Percentiles rank a stretch among this genome's conserved stretches.
Conservation (phyloP, 169 alveolate genomes). For the Cryptosporidium canis region DNA sequence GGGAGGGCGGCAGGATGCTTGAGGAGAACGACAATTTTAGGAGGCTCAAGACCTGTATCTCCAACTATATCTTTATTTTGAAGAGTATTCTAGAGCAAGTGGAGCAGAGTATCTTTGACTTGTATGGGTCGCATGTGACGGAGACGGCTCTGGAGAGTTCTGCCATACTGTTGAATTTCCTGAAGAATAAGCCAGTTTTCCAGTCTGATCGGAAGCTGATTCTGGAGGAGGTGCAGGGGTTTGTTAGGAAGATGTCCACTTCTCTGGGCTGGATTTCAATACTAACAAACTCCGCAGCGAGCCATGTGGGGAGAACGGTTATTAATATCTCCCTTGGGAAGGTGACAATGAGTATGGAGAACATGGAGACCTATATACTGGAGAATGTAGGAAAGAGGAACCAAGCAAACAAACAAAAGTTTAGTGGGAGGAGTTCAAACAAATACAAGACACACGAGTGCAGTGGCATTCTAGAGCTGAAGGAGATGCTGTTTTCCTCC, state of each 20-base stretch:
- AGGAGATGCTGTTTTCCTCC: neutral
- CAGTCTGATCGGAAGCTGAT: neutral
- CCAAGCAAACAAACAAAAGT: conserved; percentile 31
- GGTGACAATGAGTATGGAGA: conserved; percentile 22
- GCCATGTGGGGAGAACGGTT: conserved; percentile 68
- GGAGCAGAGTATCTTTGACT: conserved; percentile 22
- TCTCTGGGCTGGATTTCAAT: conserved; percentile 44
- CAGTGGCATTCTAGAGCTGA: neutral
- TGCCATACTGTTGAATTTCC: neutral
- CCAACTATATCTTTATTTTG: conserved; percentile 1
- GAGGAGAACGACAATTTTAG: neutral
- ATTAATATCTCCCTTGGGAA: conserved; percentile 12
- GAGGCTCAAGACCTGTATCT: conserved; percentile 12
- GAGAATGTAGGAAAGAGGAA: conserved; percentile 54
- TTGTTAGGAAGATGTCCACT: neutral
- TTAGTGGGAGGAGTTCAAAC: conserved; percentile 6
- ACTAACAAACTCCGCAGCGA: conserved; percentile 31
- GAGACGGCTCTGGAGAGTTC: conserved; percentile 51
- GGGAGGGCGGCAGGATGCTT: neutral
- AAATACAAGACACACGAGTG: neutral
- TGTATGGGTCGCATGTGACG: conserved; percentile 51
- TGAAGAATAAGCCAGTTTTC: neutral
- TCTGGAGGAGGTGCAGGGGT: neutral
- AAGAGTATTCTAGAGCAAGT: conserved; percentile 5
- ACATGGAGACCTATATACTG: conserved; percentile 25